These are phyloP conservation scores for Xylariaceae sp. DNA, from an alignment of 2,329 filamentous ascomycete species.

Conservation along the genomic window DNA sequence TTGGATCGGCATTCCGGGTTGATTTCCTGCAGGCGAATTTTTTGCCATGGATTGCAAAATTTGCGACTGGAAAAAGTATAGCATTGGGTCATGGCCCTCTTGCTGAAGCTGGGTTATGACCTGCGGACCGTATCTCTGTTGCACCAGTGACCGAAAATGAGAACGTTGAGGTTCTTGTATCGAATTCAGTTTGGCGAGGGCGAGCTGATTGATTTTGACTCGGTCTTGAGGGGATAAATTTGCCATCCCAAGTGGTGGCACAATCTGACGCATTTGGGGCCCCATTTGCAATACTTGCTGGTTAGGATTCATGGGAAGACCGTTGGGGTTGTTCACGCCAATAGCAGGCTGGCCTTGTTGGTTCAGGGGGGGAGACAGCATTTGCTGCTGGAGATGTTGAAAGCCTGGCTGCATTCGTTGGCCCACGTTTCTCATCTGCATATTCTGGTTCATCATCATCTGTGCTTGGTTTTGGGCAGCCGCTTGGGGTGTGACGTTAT, in stretches of 20 bases:
- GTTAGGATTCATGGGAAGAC: conserved; percentile 27
- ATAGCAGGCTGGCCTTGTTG: conserved; percentile 41
- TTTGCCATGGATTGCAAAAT: conserved; percentile 33
- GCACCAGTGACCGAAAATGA: conserved; percentile 37
- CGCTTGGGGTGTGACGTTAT: conserved; percentile 37
- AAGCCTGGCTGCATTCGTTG: conserved; percentile 50
- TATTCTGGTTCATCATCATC: conserved; percentile 48
- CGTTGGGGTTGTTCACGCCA: conserved; percentile 38
- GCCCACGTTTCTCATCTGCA: conserved; percentile 48
- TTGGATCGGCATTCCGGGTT: conserved; percentile 28
- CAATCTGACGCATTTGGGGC: conserved; percentile 27
- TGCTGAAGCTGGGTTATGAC: conserved; percentile 39
- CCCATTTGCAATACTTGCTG: conserved; percentile 37
- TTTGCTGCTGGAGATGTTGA: conserved; percentile 53
- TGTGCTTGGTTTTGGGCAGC: conserved; percentile 36
- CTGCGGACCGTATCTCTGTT: conserved; percentile 36
- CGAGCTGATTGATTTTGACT: conserved; percentile 41
- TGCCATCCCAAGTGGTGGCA: conserved; percentile 33
- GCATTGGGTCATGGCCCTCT: conserved; percentile 44
- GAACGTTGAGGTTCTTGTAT: conserved; percentile 43
- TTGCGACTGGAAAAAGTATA: conserved; percentile 46
- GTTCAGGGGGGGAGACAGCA: conserved; percentile 50
- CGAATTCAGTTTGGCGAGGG: conserved; percentile 35
- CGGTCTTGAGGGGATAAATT: conserved; percentile 41
- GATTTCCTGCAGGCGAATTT: conserved; percentile 18